A percentile compares a stretch with the other conserved stretches of the same genome.
Evolutionary conservation across 2,329 filamentous ascomycete genomes (phyloP).

Genomic region (Exophiala sideris): DNA sequence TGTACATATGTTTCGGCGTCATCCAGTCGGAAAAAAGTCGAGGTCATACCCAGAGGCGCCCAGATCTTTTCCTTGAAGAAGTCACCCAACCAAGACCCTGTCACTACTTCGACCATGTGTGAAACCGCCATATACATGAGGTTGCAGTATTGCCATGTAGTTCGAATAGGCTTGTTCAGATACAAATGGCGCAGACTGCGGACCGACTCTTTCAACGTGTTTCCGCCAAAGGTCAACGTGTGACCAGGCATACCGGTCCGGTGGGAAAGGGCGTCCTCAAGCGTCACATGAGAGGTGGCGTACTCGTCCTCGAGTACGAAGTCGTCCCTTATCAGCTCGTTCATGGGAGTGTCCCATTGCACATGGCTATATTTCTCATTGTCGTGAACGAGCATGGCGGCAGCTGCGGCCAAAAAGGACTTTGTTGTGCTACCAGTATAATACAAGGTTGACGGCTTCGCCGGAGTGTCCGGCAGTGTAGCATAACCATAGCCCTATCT

Average conservation of each 20-base stretch:
- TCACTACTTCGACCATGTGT: slow-evolving; percentile 47
- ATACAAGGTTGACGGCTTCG: slow-evolving; percentile 52
- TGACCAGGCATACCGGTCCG: slow-evolving; percentile 32
- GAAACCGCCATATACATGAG: slow-evolving; percentile 50
- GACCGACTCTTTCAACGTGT: slow-evolving; percentile 35
- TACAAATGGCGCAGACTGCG: slow-evolving; percentile 43
- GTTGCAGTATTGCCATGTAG: slow-evolving; percentile 51
- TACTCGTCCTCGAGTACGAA: slow-evolving; percentile 31
- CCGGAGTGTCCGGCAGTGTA: slow-evolving; percentile 36
- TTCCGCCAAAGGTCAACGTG: slow-evolving; percentile 32
- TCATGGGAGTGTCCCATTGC: slow-evolving; percentile 37
- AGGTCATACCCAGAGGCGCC: slow-evolving; percentile 40
- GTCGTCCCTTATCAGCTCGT: slow-evolving; percentile 34
- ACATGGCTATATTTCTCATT: slow-evolving; percentile 31
- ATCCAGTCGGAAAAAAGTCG: slow-evolving; percentile 37
- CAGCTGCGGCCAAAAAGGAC: slow-evolving; percentile 50
- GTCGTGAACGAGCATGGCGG: slow-evolving; percentile 42
- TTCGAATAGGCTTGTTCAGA: slow-evolving; percentile 40
- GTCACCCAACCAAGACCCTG: slow-evolving; percentile 32
- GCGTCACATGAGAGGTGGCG: slow-evolving; percentile 30
- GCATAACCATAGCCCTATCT: slow-evolving; percentile 41
- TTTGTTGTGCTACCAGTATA: slow-evolving; percentile 58
- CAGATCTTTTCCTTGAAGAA: slow-evolving; percentile 38
- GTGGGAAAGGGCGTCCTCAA: slow-evolving; percentile 34
- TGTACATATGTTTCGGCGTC: slow-evolving; percentile 30